Conservation (phyloP, 1,284 basidiomycete genomes). For the Trichosporon sp. region DNA sequence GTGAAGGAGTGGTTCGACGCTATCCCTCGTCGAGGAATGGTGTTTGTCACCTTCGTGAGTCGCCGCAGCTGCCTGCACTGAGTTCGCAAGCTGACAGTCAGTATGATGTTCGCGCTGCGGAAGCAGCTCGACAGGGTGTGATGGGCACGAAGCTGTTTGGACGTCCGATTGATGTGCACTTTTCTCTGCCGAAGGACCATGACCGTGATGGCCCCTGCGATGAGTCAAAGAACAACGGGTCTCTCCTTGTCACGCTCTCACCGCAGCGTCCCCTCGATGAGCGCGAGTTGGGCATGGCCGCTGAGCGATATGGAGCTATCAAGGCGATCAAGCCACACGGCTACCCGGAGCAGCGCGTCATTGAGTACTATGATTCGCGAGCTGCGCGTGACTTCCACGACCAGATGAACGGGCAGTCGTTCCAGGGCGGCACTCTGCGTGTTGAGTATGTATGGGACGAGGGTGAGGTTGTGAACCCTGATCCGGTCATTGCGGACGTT, state of each 20-base stretch:
- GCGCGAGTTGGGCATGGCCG: conserved; percentile 71
- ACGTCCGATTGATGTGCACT: conserved; percentile 94
- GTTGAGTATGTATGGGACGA: conserved; percentile 83
- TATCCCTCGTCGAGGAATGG: conserved; percentile 87
- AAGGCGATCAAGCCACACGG: conserved; percentile 65
- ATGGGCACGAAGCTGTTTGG: conserved; percentile 79
- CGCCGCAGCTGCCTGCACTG: too few species aligned
- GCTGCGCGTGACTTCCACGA: conserved; percentile 76
- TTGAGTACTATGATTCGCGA: conserved; percentile 83
- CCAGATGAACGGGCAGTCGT: conserved; percentile 64
- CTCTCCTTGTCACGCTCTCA: conserved; percentile 66
- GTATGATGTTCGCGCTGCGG: conserved; percentile 87
- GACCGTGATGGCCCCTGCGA: conserved; percentile 63
- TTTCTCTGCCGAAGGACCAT: conserved; percentile 86
- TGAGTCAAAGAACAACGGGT: conserved; percentile 84
- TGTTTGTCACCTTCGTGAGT: conserved; percentile 95
- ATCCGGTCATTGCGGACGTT: conserved; percentile 9
- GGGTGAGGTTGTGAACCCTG: conserved; percentile 47
- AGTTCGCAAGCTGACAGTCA: conserved; percentile 38
- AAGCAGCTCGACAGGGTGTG: conserved; percentile 76
- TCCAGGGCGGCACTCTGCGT: conserved; percentile 82
- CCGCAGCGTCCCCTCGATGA: conserved; percentile 68
- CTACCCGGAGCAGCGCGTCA: conserved; percentile 71
- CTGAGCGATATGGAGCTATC: conserved; percentile 83
- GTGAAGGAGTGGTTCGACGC: conserved; percentile 96